These are phyloP conservation scores for Astrothelium subdiscretum DNA, from an alignment of 495 filamentous ascomycete genomes.

Conservation along the genomic window DNA sequence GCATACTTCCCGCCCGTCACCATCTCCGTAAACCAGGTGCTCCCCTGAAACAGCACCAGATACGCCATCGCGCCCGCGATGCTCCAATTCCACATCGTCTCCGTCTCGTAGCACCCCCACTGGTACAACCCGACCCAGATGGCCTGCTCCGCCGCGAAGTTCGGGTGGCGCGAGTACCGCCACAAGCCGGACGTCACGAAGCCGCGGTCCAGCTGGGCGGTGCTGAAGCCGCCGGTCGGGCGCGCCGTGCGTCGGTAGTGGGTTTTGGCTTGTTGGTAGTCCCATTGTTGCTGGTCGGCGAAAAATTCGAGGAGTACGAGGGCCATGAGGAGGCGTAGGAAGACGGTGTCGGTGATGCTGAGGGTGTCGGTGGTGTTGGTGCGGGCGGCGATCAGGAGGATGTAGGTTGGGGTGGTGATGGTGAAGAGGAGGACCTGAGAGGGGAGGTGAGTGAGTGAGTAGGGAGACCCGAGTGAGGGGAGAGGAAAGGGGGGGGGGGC, in stretches of 20 bases:
- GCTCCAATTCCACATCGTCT: constrained; percentile 66
- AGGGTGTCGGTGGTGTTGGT: constrained; percentile 24
- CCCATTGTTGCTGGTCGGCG: constrained; percentile 92
- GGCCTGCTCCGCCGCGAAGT: constrained; percentile 84
- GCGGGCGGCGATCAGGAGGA: constrained; percentile 52
- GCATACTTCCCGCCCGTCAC: constrained; percentile 75
- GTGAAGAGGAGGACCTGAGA: constrained; percentile 49
- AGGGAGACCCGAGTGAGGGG: background rate
- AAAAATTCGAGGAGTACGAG: constrained; percentile 66
- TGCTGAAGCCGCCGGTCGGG: constrained; percentile 46
- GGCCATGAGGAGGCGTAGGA: constrained; percentile 53
- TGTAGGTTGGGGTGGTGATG: constrained; percentile 72
- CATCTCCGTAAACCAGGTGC: constrained; percentile 73
- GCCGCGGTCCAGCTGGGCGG: constrained; percentile 78
- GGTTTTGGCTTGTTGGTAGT: constrained; percentile 71
- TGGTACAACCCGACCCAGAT: constrained; percentile 82
- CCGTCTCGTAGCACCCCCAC: constrained; percentile 68
- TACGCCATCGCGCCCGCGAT: constrained; percentile 57
- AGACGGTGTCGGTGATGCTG: constrained; percentile 51
- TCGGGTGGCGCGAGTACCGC: constrained; percentile 80
- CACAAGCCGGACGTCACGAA: constrained; percentile 81
- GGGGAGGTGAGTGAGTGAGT: constrained; percentile 1
- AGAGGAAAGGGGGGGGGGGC: constrained; percentile 3
- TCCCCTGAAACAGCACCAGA: constrained; percentile 74
- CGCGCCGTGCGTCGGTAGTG: constrained; percentile 57